Conservation (phyloP, 1,284 basidiomycete species). For the Mycena sp. region DNA sequence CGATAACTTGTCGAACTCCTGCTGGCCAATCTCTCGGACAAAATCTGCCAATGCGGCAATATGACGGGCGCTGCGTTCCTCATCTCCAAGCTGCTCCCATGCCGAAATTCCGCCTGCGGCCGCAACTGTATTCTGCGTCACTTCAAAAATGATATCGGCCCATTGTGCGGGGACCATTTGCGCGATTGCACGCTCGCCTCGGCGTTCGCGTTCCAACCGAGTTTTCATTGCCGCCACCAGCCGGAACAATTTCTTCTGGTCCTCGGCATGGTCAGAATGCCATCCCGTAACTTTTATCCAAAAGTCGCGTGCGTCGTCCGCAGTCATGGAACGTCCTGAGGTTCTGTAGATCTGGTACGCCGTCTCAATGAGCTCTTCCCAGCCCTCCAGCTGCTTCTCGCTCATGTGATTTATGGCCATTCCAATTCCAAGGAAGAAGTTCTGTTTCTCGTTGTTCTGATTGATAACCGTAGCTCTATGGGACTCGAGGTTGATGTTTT, state of each 20-base stretch:
- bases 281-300: constrained; percentile 22
- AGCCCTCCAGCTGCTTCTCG: constrained; percentile 33
- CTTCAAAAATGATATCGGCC: constrained; percentile 2
- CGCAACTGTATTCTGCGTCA: background rate
- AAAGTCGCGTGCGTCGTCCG: constrained; percentile 17
- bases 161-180: background rate
- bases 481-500: constrained; percentile 32
- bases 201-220: background rate
- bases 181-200: background rate
- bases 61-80: constrained; percentile 2
- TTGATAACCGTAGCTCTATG: constrained; percentile 25
- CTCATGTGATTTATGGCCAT: constrained; percentile 32
- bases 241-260: constrained; percentile 37
- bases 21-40: constrained; percentile 17
- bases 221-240: background rate
- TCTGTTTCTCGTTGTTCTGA: background rate
- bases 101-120: constrained; percentile 5
- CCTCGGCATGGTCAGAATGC: constrained; percentile 36
- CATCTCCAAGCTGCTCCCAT: constrained; percentile 24
- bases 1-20: constrained; percentile 9
- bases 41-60: constrained; percentile 13
- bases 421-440: constrained; percentile 29
- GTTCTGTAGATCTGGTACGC: background rate
- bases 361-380: constrained; percentile 21
- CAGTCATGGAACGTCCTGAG: background rate